These are phyloP conservation scores for Alopecurus myosuroides DNA, from an alignment of 176 grass and related monocot genomes.

Conservation along the genomic window DNA sequence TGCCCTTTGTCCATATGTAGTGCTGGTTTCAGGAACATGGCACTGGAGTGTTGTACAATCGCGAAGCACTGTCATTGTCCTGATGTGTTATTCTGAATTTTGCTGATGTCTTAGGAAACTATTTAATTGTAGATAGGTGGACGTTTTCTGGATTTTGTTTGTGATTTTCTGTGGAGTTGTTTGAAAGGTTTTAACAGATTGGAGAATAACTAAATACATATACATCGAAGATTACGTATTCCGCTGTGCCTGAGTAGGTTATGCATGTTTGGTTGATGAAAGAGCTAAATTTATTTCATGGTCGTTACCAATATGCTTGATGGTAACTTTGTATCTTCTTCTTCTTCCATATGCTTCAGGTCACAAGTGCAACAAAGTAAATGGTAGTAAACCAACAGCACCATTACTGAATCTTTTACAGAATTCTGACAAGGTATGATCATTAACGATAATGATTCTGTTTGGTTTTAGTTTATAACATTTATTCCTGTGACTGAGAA, in stretches of 20 bases:
- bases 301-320: background rate
- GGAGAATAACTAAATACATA: background rate
- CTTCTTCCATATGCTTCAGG: conserved; percentile 28
- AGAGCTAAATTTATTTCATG: background rate
- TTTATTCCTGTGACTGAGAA: background rate
- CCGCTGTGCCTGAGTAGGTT: background rate
- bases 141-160: background rate
- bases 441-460: conserved; percentile 6
- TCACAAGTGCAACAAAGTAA: conserved; percentile 84
- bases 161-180: background rate
- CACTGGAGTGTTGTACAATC: background rate
- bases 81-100: background rate
- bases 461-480: conserved; percentile 9
- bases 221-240: background rate
- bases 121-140: background rate
- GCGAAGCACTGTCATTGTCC: background rate
- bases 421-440: conserved; percentile 77
- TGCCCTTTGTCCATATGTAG: background rate
- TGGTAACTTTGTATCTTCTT: conserved; percentile 9
- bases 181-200: background rate
- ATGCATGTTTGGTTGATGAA: background rate
- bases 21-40: background rate
- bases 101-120: background rate
- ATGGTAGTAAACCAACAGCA: conserved; percentile 73
- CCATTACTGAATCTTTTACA: conserved; percentile 80